These are phyloP conservation scores for Curvularia sp. DNA, from an alignment of 2,329 filamentous ascomycete species.

Conservation along the genomic window DNA sequence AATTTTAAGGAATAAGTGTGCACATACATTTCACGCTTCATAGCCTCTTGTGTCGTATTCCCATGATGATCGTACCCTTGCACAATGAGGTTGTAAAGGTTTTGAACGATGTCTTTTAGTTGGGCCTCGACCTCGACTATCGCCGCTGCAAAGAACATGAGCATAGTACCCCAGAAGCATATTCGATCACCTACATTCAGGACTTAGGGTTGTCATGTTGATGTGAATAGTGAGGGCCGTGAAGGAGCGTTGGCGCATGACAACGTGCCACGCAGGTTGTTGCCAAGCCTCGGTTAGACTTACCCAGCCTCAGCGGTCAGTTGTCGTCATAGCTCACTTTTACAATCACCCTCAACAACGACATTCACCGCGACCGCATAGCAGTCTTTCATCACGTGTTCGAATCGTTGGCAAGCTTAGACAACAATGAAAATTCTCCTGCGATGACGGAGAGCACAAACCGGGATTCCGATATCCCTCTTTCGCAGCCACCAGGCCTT, in stretches of 20 bases:
- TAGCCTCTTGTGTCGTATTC: slow-evolving; percentile 62
- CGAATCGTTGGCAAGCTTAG: background rate
- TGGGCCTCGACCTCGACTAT: slow-evolving; percentile 54
- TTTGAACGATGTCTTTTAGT: slow-evolving; percentile 67
- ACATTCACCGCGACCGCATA: slow-evolving; percentile 16
- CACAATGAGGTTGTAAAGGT: slow-evolving; percentile 66
- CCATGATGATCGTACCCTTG: slow-evolving; percentile 68
- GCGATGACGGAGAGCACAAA: slow-evolving; percentile 41
- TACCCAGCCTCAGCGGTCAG: slow-evolving; percentile 10
- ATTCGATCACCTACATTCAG: slow-evolving; percentile 11
- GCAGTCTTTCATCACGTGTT: slow-evolving; percentile 24
- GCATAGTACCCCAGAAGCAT: background rate
- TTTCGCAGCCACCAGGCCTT: slow-evolving; percentile 32
- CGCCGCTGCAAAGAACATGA: slow-evolving; percentile 18
- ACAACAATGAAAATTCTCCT: slow-evolving; percentile 27
- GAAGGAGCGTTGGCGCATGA: slow-evolving; percentile 8
- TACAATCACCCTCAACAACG: slow-evolving; percentile 17
- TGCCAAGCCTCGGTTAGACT: slow-evolving; percentile 33
- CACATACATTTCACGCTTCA: slow-evolving; percentile 64
- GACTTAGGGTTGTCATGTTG: slow-evolving; percentile 18
- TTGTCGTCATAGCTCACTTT: slow-evolving; percentile 28
- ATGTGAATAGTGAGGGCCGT: background rate
- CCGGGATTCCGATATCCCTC: slow-evolving; percentile 30
- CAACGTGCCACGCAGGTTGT: slow-evolving; percentile 6
- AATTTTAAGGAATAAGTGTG: too few relatives aligned